A percentile compares a stretch with the other conserved stretches of the same genome.
Evolutionary conservation across 768 basidiomycete species (phyloP).

Genomic region (Strobilomyces confusus): DNA sequence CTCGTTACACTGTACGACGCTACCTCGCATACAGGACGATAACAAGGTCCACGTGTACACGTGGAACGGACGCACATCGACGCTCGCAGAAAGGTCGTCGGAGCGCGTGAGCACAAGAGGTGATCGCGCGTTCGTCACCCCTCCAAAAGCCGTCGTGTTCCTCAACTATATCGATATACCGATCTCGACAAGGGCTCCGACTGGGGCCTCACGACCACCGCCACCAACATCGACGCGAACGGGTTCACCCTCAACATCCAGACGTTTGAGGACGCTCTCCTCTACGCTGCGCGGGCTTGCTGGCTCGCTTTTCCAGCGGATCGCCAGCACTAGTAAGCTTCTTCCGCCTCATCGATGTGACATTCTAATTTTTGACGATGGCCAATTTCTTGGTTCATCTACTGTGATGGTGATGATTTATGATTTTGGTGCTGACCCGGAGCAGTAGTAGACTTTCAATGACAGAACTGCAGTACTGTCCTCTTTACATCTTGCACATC

Average conservation of each 20-base stretch:
- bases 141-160: neutral
- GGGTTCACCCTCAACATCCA: slow-evolving; percentile 17
- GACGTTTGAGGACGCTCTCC: slow-evolving; percentile 6
- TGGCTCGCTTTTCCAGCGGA: slow-evolving; percentile 22
- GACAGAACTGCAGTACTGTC: too few relatives aligned
- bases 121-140: neutral
- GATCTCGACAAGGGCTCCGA: neutral
- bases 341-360: too few relatives aligned
- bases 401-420: too few relatives aligned
- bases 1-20: neutral
- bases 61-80: slow-evolving; percentile 58
- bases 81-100: slow-evolving; percentile 52
- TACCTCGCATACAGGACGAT: slow-evolving; percentile 43
- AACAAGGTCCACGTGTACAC: slow-evolving; percentile 68
- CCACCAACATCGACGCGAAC: slow-evolving; percentile 5
- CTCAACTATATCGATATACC: neutral
- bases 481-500: too few relatives aligned
- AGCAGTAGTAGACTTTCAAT: too few relatives aligned
- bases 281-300: neutral
- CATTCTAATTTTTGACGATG: too few relatives aligned
- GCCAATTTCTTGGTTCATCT: too few relatives aligned
- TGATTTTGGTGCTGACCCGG: too few relatives aligned
- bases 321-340: too few relatives aligned
- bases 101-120: slow-evolving; percentile 59
- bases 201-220: neutral